These are phyloP conservation scores for Nakaseomyces bracarensis DNA, from an alignment of 1,139 yeast species.

Conservation along the genomic window DNA sequence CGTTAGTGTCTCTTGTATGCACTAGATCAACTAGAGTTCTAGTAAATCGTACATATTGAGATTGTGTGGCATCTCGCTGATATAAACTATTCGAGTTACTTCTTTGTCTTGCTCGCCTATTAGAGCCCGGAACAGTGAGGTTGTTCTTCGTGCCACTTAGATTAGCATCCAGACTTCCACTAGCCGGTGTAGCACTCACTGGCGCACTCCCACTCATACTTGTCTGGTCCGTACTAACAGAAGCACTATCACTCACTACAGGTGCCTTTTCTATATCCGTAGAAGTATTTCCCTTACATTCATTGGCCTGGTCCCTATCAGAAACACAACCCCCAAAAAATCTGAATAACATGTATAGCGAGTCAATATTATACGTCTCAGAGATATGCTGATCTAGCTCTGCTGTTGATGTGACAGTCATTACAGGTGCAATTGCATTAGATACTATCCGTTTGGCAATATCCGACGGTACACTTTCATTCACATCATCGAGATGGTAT, in stretches of 20 bases:
- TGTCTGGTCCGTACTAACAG: constrained; percentile 5
- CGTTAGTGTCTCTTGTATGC: constrained; percentile 20
- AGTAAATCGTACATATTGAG: constrained; percentile 39
- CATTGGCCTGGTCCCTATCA: constrained; percentile 31
- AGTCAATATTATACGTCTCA: constrained; percentile 24
- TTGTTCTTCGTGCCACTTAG: too few relatives aligned
- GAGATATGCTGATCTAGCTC: constrained; percentile 25
- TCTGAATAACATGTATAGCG: constrained; percentile 27
- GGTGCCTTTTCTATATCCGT: constrained; percentile 5
- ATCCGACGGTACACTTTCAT: constrained; percentile 27
- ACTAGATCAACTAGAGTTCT: constrained; percentile 38
- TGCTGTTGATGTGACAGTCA: constrained; percentile 28
- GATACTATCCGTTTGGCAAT: constrained; percentile 29
- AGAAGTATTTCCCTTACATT: constrained; percentile 7
- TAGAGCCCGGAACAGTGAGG: constrained; percentile 3
- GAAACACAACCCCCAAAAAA: constrained; percentile 31
- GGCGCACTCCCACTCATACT: constrained; percentile 6
- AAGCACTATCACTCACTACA: background rate
- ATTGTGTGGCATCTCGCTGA: constrained; percentile 29
- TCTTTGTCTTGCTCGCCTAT: constrained; percentile 10
- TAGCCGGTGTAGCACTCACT: background rate
- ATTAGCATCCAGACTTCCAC: too few relatives aligned
- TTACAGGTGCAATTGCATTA: constrained; percentile 32
- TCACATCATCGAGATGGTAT: constrained; percentile 23
- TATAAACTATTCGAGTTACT: constrained; percentile 28